phyloP scores from a whole-genome alignment of 2,329 filamentous ascomycete genomes.

The Aspergillus amoenus region DNA sequence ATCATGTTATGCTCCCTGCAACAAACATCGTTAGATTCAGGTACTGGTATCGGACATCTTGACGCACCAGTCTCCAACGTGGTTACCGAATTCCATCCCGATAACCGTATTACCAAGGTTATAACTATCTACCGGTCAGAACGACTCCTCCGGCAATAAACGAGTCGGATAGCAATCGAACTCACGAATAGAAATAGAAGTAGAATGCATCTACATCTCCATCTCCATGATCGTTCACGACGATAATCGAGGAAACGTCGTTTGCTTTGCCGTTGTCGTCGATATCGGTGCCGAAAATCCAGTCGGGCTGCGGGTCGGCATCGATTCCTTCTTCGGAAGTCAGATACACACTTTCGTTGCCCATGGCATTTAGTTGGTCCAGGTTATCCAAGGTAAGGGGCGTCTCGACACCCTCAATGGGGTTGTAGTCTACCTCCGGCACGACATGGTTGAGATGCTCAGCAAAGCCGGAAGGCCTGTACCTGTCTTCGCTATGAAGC shows the following conservation, averaged over 20 bases:
- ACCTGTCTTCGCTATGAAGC: conserved; percentile 50
- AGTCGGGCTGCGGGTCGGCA: conserved; percentile 41
- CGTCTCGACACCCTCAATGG: conserved; percentile 36
- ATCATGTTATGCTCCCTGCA: conserved; percentile 66
- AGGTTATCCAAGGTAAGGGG: conserved; percentile 51
- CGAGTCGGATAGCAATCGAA: not conserved
- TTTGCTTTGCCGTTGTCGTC: conserved; percentile 52
- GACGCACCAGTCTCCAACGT: conserved; percentile 62
- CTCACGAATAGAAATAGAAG: conserved; percentile 60
- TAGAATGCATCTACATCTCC: conserved; percentile 60
- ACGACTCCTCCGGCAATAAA: not conserved
- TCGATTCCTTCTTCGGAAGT: conserved; percentile 51
- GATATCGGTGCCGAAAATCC: conserved; percentile 56
- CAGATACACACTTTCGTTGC: conserved; percentile 49
- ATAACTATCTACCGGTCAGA: conserved; percentile 34
- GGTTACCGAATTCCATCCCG: conserved; percentile 54
- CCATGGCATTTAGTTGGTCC: conserved; percentile 46
- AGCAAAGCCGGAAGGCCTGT: conserved; percentile 51
- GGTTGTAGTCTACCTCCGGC: conserved; percentile 45
- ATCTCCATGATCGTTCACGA: conserved; percentile 58
- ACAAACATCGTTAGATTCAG: not conserved
- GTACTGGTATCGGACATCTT: not conserved
- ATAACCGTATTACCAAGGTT: conserved; percentile 55
- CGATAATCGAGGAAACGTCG: conserved; percentile 52
- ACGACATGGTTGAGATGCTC: conserved; percentile 48